Percentiles rank a stretch among this genome's conserved stretches.
Conservation (phyloP, 225 moss, liverwort and hornwort genomes). For the Takakia lepidozioides region DNA sequence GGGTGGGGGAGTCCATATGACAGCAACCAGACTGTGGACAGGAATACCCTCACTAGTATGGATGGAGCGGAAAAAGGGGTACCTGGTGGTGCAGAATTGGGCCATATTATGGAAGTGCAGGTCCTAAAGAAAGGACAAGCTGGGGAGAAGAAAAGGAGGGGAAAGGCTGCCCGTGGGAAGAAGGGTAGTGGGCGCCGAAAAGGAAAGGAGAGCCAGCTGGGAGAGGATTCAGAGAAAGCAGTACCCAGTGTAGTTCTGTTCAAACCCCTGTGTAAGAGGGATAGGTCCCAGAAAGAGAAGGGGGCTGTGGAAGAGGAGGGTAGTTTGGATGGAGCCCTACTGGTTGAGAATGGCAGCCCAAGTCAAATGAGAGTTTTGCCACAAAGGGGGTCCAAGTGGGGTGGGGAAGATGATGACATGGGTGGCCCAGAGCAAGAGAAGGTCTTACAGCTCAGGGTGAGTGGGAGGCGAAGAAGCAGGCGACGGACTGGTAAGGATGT, state of each 20-base stretch:
- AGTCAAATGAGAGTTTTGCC: too few relatives aligned
- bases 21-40: constrained; percentile 4
- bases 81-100: constrained; percentile 17
- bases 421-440: constrained; percentile 9
- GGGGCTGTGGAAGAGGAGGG: constrained; percentile 2
- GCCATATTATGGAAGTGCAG: constrained; percentile 19
- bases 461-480: background rate
- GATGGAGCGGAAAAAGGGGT: constrained; percentile 22
- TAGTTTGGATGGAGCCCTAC: constrained; percentile 3
- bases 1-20: constrained; percentile 35
- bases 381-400: constrained; percentile 2
- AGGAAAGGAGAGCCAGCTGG: constrained; percentile 1
- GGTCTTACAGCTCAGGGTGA: constrained; percentile 20
- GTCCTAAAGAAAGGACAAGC: constrained; percentile 16
- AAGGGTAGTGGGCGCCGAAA: constrained; percentile 7
- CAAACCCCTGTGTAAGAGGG: too few relatives aligned
- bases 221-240: constrained; percentile 10
- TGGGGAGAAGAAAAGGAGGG: constrained; percentile 15
- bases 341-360: background rate
- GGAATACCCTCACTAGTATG: constrained; percentile 4
- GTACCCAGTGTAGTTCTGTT: constrained; percentile 22
- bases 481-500: too few relatives aligned
- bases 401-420: constrained; percentile 8
- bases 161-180: constrained; percentile 5
- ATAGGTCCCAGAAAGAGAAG: constrained; percentile 2